These are phyloP conservation scores for Sophora flavescens DNA, from an alignment of 306 rosid species.

Conservation along the genomic window DNA sequence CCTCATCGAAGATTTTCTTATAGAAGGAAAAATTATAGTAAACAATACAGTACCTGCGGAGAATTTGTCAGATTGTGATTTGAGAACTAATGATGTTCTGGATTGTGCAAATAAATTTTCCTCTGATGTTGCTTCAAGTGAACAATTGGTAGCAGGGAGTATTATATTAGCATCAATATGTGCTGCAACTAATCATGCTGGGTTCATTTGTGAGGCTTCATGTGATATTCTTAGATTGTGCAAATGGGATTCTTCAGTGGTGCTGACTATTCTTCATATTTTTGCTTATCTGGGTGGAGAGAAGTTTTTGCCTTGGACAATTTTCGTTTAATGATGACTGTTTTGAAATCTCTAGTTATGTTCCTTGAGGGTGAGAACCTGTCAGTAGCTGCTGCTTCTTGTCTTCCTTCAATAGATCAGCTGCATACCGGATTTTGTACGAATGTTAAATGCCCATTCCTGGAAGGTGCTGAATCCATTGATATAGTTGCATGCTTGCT, in stretches of 20 bases:
- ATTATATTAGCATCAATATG: conserved; percentile 76
- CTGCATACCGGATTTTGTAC: conserved; percentile 53
- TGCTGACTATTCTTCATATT: conserved; percentile 71
- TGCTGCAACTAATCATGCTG: conserved; percentile 63
- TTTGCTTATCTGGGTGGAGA: conserved; percentile 80
- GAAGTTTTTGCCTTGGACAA: conserved; percentile 54
- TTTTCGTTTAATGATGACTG: conserved; percentile 56
- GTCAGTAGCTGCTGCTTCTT: conserved; percentile 48
- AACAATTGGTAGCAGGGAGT: conserved; percentile 80
- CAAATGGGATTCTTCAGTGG: conserved; percentile 56
- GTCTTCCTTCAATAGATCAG: conserved; percentile 53
- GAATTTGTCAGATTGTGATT: conserved; percentile 38
- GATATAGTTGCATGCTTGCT: conserved; percentile 65
- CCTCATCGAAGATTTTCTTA: conserved; percentile 72
- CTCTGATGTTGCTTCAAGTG: conserved; percentile 59
- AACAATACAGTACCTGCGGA: conserved; percentile 42
- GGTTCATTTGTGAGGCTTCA: conserved; percentile 68
- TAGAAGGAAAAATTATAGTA: conserved; percentile 59
- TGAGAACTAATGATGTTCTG: conserved; percentile 44
- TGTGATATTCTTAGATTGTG: conserved; percentile 61
- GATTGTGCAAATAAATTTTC: conserved; percentile 52
- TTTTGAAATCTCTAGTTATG: conserved; percentile 73
- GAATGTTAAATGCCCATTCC: conserved; percentile 68
- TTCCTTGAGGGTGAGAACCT: conserved; percentile 61
- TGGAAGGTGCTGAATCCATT: conserved; percentile 61